phyloP scores from a whole-genome alignment of 2,329 filamentous ascomycete species.

The Ophiostoma quercus region DNA sequence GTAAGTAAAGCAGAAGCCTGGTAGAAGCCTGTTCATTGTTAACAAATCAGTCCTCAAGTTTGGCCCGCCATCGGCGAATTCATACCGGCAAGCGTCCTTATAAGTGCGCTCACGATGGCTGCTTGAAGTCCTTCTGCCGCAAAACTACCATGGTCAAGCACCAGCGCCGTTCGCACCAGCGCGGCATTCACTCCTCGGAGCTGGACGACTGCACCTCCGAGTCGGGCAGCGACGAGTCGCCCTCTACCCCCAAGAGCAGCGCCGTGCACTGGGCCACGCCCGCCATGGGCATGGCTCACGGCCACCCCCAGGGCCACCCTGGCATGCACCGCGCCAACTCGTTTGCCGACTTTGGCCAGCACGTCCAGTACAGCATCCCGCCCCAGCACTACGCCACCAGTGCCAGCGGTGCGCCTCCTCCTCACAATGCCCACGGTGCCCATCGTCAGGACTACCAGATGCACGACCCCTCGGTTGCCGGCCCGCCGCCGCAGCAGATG shows the following conservation, averaged over 20 bases:
- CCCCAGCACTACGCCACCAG: slow-evolving; percentile 40
- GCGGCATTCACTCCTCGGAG: slow-evolving; percentile 52
- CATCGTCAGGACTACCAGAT: slow-evolving; percentile 49
- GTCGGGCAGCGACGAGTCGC: slow-evolving; percentile 54
- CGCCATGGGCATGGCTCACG: slow-evolving; percentile 34
- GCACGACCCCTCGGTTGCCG: slow-evolving; percentile 40
- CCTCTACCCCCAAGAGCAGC: slow-evolving; percentile 52
- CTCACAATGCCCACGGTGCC: slow-evolving; percentile 19
- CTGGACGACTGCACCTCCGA: slow-evolving; percentile 52
- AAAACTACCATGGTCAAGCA: slow-evolving; percentile 69
- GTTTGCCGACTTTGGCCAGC: slow-evolving; percentile 51
- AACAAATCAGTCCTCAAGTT: slow-evolving; percentile 52
- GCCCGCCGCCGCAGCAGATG: slow-evolving; percentile 35
- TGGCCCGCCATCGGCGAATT: slow-evolving; percentile 60
- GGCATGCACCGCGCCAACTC: slow-evolving; percentile 49
- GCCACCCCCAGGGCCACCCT: slow-evolving; percentile 23
- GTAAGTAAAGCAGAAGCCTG: slow-evolving; percentile 41
- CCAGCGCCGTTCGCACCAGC: slow-evolving; percentile 57
- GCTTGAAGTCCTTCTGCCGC: slow-evolving; percentile 63
- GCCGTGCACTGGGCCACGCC: slow-evolving; percentile 46
- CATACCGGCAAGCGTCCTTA: slow-evolving; percentile 64
- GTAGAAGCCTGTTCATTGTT: neutral
- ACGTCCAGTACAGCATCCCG: slow-evolving; percentile 39
- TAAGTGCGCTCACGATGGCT: slow-evolving; percentile 56
- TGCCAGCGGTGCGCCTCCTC: slow-evolving; percentile 20